Evolutionary conservation across 1,284 basidiomycete species (phyloP).

Genomic region (Naganishia albida): DNA sequence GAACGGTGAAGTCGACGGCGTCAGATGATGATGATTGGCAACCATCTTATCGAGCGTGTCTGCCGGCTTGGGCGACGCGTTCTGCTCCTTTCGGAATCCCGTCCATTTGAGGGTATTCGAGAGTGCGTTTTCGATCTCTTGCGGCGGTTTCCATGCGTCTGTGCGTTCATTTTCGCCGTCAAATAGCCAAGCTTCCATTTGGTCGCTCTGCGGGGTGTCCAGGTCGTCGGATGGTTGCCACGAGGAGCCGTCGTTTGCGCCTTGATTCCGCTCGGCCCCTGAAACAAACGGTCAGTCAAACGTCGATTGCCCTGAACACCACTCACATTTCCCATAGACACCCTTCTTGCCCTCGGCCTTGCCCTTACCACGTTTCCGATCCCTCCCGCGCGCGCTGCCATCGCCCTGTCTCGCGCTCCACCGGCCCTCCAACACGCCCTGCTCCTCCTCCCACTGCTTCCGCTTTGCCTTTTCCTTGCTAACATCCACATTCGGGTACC

Average conservation of each 20-base stretch:
- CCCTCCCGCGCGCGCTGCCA: slow-evolving; percentile 54
- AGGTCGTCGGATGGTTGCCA: slow-evolving; percentile 21
- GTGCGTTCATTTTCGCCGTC: slow-evolving; percentile 45
- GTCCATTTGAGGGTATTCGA: slow-evolving; percentile 25
- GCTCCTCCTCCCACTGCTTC: slow-evolving; percentile 48
- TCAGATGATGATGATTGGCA: slow-evolving; percentile 26
- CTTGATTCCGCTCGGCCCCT: slow-evolving; percentile 37
- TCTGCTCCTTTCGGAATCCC: slow-evolving; percentile 17
- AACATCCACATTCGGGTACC: slow-evolving; percentile 85
- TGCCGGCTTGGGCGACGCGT: background rate
- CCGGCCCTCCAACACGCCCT: slow-evolving; percentile 59
- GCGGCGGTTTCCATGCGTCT: slow-evolving; percentile 31
- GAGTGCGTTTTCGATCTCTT: slow-evolving; percentile 28
- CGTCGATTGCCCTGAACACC: background rate
- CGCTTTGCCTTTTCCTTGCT: slow-evolving; percentile 57
- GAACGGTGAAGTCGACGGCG: slow-evolving; percentile 36
- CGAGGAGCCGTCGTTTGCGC: slow-evolving; percentile 31
- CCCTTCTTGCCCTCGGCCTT: slow-evolving; percentile 33
- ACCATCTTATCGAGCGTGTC: background rate
- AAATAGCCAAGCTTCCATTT: slow-evolving; percentile 38
- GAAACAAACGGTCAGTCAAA: background rate
- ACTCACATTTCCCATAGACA: slow-evolving; percentile 53
- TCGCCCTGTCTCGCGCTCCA: slow-evolving; percentile 61
- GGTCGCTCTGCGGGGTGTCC: slow-evolving; percentile 27
- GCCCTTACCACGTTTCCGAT: slow-evolving; percentile 39